phyloP scores from a whole-genome alignment of 345 rosid genomes.

The Euphorbia peplus region DNA sequence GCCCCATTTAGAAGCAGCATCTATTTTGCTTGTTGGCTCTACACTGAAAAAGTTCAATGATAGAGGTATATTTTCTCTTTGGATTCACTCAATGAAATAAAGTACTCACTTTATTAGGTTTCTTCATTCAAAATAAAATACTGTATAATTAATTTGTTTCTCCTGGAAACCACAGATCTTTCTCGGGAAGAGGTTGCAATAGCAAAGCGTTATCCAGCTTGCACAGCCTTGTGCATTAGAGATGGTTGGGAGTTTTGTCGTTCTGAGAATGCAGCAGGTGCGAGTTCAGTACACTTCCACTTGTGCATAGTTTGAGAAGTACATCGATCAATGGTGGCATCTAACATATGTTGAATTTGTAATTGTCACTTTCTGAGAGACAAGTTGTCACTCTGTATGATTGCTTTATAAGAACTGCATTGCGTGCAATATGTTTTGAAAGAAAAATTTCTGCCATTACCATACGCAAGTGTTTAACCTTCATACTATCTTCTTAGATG shows the following conservation, averaged over 20 bases:
- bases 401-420: neutral
- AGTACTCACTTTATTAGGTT: slow-evolving; percentile 3
- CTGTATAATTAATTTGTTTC: neutral
- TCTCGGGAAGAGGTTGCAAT: slow-evolving; percentile 77
- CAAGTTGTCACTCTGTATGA: neutral
- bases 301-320: neutral
- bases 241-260: slow-evolving; percentile 97
- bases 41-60: slow-evolving; percentile 95
- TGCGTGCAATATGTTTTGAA: neutral
- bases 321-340: slow-evolving; percentile 2
- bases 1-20: slow-evolving; percentile 93
- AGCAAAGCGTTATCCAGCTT: slow-evolving; percentile 86
- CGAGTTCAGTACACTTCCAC: slow-evolving; percentile 11
- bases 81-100: neutral
- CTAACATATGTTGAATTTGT: neutral
- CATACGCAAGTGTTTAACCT: neutral
- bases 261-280: slow-evolving; percentile 85
- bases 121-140: neutral
- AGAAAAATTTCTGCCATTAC: neutral
- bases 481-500: neutral
- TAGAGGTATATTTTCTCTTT: slow-evolving; percentile 54
- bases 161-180: slow-evolving; percentile 53
- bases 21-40: slow-evolving; percentile 89
- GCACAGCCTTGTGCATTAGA: slow-evolving; percentile 79
- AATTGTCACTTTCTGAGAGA: neutral